phyloP scores from a whole-genome alignment of 148 eudicot species.

The Diospyros lotus region DNA sequence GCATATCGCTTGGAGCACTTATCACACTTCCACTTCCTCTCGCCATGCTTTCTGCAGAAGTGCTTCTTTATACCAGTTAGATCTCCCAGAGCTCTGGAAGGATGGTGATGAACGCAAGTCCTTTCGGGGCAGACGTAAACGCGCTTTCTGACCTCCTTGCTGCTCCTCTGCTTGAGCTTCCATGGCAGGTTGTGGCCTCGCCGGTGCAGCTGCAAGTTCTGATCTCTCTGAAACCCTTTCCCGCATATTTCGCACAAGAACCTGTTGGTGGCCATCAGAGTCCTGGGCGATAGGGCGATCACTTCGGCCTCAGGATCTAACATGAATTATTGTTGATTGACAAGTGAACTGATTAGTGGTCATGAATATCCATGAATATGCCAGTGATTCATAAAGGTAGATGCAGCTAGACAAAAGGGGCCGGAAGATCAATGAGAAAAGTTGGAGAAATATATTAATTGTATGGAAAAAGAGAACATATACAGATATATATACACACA shows the following conservation, averaged over 20 bases:
- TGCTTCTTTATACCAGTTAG: conserved; percentile 92
- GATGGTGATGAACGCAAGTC: conserved; percentile 81
- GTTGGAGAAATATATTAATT: not conserved
- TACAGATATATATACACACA: not conserved
- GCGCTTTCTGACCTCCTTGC: conserved; percentile 64
- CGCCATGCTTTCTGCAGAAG: conserved; percentile 86
- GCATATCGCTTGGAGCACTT: conserved; percentile 88
- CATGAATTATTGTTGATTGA: not conserved
- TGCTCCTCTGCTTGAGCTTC: conserved; percentile 82
- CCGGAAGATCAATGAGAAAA: too few relatives aligned
- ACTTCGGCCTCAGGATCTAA: conserved; percentile 93
- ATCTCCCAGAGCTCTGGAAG: conserved; percentile 88
- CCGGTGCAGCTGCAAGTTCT: conserved; percentile 83
- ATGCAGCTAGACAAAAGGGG: not conserved
- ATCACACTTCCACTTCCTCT: conserved; percentile 93
- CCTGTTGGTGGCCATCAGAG: conserved; percentile 74
- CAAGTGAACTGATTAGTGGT: not conserved
- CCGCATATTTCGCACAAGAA: conserved; percentile 85
- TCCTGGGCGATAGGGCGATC: conserved; percentile 78
- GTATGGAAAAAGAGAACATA: not conserved
- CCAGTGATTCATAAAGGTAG: not conserved
- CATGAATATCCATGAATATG: not conserved
- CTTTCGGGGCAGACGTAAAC: conserved; percentile 86
- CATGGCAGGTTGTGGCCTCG: conserved; percentile 97
- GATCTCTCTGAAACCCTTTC: conserved; percentile 95